Evolutionary conservation across 768 basidiomycete genomes (phyloP).

Genomic region (Suillus subalutaceus): DNA sequence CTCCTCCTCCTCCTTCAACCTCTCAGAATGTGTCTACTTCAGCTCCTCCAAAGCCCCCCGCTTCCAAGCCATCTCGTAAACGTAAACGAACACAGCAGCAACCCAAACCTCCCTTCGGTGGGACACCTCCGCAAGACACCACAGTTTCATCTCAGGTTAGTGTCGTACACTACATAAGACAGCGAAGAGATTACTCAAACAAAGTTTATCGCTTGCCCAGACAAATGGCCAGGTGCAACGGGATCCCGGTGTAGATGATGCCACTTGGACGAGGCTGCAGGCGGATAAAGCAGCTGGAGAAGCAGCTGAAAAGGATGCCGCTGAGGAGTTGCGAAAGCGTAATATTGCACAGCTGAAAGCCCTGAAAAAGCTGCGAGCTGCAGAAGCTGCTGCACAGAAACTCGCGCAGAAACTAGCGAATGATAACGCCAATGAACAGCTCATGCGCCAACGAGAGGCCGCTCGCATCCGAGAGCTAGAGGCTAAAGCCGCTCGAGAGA

Average conservation of each 20-base stretch:
- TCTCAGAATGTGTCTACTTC: constrained; percentile 24
- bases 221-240: constrained; percentile 23
- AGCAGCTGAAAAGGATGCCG: constrained; percentile 21
- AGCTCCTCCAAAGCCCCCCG: constrained; percentile 15
- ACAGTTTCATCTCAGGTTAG: neutral
- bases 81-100: constrained; percentile 9
- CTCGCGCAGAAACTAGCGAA: constrained; percentile 22
- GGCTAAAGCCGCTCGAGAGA: constrained; percentile 27
- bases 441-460: constrained; percentile 39
- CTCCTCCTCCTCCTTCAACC: constrained; percentile 27
- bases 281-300: constrained; percentile 35
- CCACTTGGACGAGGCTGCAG: constrained; percentile 53
- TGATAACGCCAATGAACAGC: constrained; percentile 66
- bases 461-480: constrained; percentile 32
- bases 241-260: constrained; percentile 58
- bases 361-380: constrained; percentile 17
- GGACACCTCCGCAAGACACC: neutral
- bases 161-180: neutral
- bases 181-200: neutral
- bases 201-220: neutral
- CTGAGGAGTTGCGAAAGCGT: constrained; percentile 21
- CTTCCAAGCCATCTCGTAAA: constrained; percentile 15
- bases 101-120: constrained; percentile 1
- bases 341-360: constrained; percentile 23
- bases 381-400: constrained; percentile 15